Evolutionary conservation across 2,329 filamentous ascomycete species (phyloP).

Genomic region (Neurospora sp.): DNA sequence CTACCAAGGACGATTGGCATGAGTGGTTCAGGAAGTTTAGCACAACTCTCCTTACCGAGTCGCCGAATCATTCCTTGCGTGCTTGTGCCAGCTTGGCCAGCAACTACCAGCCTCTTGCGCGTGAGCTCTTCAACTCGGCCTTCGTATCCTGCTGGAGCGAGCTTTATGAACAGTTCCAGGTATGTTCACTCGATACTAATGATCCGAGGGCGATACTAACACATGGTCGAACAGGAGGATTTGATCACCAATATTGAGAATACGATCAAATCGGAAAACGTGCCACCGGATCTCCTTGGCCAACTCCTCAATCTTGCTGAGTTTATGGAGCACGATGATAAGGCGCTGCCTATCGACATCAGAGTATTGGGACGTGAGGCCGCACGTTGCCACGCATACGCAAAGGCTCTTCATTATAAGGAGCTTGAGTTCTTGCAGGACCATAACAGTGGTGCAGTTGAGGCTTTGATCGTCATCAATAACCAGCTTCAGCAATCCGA

Average conservation of each 20-base stretch:
- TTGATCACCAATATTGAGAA: constrained; percentile 92
- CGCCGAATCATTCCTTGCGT: constrained; percentile 86
- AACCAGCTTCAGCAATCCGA: constrained; percentile 98
- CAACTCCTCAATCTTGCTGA: constrained; percentile 92
- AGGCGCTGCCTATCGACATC: constrained; percentile 95
- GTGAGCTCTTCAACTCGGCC: constrained; percentile 94
- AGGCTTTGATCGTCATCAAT: constrained; percentile 97
- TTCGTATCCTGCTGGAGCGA: constrained; percentile 99
- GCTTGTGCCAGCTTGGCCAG: constrained; percentile 88
- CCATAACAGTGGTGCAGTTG: constrained; percentile 88
- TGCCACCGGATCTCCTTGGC: constrained; percentile 90
- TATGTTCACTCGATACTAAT: not conserved
- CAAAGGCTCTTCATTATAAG: constrained; percentile 97
- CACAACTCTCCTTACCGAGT: constrained; percentile 88
- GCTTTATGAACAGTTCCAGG: constrained; percentile 86
- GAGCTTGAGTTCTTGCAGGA: constrained; percentile 97
- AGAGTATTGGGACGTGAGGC: constrained; percentile 88
- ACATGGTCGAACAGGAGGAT: constrained; percentile 48
- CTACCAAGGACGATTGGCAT: constrained; percentile 97
- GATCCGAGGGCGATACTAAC: not conserved
- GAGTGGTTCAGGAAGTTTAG: constrained; percentile 98
- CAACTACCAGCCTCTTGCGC: constrained; percentile 82
- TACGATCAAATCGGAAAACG: constrained; percentile 88
- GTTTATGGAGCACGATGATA: constrained; percentile 99
- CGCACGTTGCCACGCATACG: constrained; percentile 93